These are phyloP conservation scores for Thelonectria rubi DNA, from an alignment of 2,329 filamentous ascomycete genomes.

Conservation along the genomic window DNA sequence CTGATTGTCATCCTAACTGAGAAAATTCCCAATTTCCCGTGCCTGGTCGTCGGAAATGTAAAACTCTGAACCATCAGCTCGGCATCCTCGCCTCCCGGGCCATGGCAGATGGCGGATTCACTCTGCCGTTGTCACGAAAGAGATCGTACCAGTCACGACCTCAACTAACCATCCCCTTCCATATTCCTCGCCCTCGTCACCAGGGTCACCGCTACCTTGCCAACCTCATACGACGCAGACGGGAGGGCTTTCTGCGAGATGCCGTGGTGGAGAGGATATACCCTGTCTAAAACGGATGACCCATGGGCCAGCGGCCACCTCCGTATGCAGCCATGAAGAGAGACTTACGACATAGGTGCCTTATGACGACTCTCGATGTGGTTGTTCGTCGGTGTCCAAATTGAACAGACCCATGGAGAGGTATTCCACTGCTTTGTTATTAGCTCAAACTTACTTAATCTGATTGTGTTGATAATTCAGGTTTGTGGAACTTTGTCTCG, in stretches of 20 bases:
- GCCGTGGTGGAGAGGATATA: constrained; percentile 7
- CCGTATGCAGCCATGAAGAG: constrained; percentile 9
- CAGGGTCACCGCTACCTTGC: constrained; percentile 4
- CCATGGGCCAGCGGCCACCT: constrained; percentile 13
- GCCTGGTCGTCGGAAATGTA: neutral
- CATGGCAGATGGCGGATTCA: neutral
- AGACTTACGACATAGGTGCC: neutral
- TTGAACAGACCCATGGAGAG: neutral
- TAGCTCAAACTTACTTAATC: neutral
- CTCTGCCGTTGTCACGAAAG: neutral
- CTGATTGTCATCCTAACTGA: neutral
- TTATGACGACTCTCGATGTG: neutral
- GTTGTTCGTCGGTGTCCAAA: neutral
- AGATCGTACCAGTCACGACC: constrained; percentile 8
- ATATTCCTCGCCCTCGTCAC: neutral
- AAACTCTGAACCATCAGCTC: neutral
- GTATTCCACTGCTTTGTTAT: neutral
- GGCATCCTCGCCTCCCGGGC: neutral
- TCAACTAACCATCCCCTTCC: constrained; percentile 8
- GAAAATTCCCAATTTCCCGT: neutral
- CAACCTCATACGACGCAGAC: constrained; percentile 32
- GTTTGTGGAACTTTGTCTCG: neutral
- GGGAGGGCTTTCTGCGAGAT: neutral
- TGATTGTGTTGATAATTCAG: neutral
- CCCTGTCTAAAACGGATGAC: constrained; percentile 1